Evolutionary conservation across 352 stramenopile genomes (phyloP).

Genomic region (Pythium apleroticum): DNA sequence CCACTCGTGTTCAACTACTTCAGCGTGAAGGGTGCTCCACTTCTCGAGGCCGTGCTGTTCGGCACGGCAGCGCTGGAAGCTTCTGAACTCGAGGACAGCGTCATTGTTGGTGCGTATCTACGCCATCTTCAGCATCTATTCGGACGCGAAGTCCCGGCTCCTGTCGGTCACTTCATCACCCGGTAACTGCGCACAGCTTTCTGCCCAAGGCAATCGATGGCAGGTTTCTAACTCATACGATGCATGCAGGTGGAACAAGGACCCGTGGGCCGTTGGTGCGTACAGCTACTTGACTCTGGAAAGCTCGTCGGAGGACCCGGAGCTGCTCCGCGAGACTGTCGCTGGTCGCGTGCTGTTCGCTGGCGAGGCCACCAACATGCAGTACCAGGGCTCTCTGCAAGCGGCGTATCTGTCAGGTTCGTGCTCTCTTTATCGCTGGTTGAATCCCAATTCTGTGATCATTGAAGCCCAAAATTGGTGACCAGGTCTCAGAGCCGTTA

Average conservation of each 20-base stretch:
- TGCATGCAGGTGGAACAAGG: slow-evolving; percentile 50
- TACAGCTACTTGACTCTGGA: slow-evolving; percentile 73
- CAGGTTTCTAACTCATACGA: neutral
- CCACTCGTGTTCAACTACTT: slow-evolving; percentile 66
- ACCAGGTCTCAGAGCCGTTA: slow-evolving; percentile 32
- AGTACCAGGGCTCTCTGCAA: slow-evolving; percentile 65
- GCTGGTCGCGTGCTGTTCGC: slow-evolving; percentile 54
- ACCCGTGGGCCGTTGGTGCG: slow-evolving; percentile 50
- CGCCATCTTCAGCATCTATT: slow-evolving; percentile 50
- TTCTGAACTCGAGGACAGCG: slow-evolving; percentile 42
- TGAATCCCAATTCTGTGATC: neutral
- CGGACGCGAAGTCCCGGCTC: slow-evolving; percentile 34
- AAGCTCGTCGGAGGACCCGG: slow-evolving; percentile 56
- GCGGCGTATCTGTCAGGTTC: slow-evolving; percentile 60
- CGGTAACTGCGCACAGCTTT: slow-evolving; percentile 22
- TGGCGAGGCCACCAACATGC: slow-evolving; percentile 66
- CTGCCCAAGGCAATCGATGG: neutral
- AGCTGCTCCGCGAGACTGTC: slow-evolving; percentile 41
- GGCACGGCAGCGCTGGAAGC: slow-evolving; percentile 40
- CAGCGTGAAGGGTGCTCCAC: slow-evolving; percentile 41
- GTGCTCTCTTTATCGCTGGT: neutral
- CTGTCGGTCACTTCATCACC: slow-evolving; percentile 52
- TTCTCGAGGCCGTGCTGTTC: slow-evolving; percentile 61
- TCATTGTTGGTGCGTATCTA: slow-evolving; percentile 45
- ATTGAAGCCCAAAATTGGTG: neutral